A percentile compares a stretch with the other conserved stretches of the same genome.
phyloP scores from a whole-genome alignment of 1,284 basidiomycete species.

The Athelia psychrophila region DNA sequence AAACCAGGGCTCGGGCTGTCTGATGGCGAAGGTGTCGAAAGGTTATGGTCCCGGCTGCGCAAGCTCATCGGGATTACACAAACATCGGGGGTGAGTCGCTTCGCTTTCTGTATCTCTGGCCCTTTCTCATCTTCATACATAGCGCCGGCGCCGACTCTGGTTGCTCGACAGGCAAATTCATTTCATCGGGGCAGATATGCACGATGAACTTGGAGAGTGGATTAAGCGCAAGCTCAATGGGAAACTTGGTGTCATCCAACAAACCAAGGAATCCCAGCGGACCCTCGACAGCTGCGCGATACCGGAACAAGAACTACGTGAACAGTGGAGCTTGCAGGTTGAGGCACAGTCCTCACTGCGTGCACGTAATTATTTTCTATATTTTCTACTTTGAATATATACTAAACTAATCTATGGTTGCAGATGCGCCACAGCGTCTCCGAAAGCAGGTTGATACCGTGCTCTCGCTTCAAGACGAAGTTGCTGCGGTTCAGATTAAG shows the following conservation, averaged over 20 bases:
- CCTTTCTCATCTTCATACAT: background rate
- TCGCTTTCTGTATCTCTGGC: background rate
- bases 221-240: slow-evolving; percentile 4
- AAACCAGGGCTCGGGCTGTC: slow-evolving; percentile 8
- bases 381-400: background rate
- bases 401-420: background rate
- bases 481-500: slow-evolving; percentile 7
- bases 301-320: background rate
- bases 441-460: slow-evolving; percentile 13
- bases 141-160: slow-evolving; percentile 22
- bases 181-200: slow-evolving; percentile 14
- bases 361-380: slow-evolving; percentile 7
- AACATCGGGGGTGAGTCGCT: background rate
- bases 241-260: background rate
- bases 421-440: slow-evolving; percentile 13
- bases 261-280: background rate
- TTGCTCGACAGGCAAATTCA: slow-evolving; percentile 23
- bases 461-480: slow-evolving; percentile 11
- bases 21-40: slow-evolving; percentile 17
- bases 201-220: slow-evolving; percentile 18
- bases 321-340: slow-evolving; percentile 13
- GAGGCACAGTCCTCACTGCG: slow-evolving; percentile 11
- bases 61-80: slow-evolving; percentile 7
- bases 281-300: background rate
- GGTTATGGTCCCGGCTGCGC: slow-evolving; percentile 9